phyloP scores from a whole-genome alignment of 2,329 filamentous ascomycete genomes.

The Scedosporium apiospermum region DNA sequence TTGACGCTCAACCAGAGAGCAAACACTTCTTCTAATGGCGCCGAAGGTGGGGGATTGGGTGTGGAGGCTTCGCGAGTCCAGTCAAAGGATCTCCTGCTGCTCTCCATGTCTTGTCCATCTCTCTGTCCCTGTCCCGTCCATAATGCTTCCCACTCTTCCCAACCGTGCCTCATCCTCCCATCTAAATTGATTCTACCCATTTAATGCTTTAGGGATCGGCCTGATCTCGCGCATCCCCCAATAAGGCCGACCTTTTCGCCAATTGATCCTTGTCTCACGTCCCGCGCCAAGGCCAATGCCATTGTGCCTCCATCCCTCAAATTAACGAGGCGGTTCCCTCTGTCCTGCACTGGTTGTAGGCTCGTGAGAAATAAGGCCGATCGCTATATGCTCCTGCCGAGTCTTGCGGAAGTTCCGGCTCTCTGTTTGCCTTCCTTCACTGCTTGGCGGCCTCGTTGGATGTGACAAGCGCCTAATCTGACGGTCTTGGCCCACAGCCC shows the following conservation, averaged over 20 bases:
- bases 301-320: neutral
- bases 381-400: too few relatives aligned
- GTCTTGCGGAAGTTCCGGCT: neutral
- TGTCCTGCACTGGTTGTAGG: neutral
- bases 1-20: too few relatives aligned
- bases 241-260: neutral
- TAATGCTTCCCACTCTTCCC: too few relatives aligned
- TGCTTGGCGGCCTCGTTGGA: neutral
- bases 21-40: neutral
- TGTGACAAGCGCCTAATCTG: neutral
- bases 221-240: neutral
- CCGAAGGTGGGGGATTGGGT: neutral
- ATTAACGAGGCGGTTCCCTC: neutral
- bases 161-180: too few relatives aligned
- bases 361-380: too few relatives aligned
- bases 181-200: neutral
- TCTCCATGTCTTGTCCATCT: neutral
- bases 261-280: neutral
- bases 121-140: neutral
- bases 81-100: neutral
- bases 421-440: neutral
- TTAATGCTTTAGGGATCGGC: neutral
- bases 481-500: neutral
- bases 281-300: constrained; percentile 2
- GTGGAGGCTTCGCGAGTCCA: neutral